A percentile compares a stretch with the other conserved stretches of the same genome.
phyloP scores from a whole-genome alignment of 495 filamentous ascomycete species.

The Neurospora tetrasperma region DNA sequence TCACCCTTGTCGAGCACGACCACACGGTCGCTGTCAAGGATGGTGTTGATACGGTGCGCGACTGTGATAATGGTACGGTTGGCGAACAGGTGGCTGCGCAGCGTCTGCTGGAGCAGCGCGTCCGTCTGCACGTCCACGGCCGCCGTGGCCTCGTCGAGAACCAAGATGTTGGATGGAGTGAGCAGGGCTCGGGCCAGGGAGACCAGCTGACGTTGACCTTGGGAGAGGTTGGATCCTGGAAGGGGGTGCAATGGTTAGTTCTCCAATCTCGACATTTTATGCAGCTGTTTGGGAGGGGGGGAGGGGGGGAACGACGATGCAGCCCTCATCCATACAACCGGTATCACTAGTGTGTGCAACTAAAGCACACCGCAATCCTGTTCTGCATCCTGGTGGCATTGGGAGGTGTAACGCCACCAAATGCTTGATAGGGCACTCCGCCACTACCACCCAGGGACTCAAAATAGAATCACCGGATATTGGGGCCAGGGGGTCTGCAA shows the following conservation, averaged over 20 bases:
- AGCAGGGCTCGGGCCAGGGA: slow-evolving; percentile 88
- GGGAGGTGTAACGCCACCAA: not conserved
- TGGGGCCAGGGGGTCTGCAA: not conserved
- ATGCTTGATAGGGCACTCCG: not conserved
- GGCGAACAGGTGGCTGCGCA: slow-evolving; percentile 57
- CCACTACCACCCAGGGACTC: not conserved
- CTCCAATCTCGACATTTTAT: not conserved
- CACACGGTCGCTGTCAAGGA: slow-evolving; percentile 85
- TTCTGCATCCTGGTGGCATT: not conserved
- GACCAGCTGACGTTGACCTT: slow-evolving; percentile 85
- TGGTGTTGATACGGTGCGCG: slow-evolving; percentile 94
- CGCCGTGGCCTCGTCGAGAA: slow-evolving; percentile 94
- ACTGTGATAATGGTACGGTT: slow-evolving; percentile 97
- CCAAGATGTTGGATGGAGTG: slow-evolving; percentile 91
- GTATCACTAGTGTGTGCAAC: not conserved
- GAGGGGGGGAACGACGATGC: not conserved
- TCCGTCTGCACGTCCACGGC: slow-evolving; percentile 95
- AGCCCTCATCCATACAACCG: not conserved
- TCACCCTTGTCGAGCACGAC: slow-evolving; percentile 65
- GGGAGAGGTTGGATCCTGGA: slow-evolving; percentile 64
- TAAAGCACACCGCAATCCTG: not conserved
- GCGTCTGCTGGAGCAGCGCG: slow-evolving; percentile 62
- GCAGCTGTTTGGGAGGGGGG: not conserved
- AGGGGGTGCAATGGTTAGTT: slow-evolving; percentile 3
- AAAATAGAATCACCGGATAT: not conserved